phyloP scores from a whole-genome alignment of 1,284 basidiomycete genomes.

The Puccinia horiana region DNA sequence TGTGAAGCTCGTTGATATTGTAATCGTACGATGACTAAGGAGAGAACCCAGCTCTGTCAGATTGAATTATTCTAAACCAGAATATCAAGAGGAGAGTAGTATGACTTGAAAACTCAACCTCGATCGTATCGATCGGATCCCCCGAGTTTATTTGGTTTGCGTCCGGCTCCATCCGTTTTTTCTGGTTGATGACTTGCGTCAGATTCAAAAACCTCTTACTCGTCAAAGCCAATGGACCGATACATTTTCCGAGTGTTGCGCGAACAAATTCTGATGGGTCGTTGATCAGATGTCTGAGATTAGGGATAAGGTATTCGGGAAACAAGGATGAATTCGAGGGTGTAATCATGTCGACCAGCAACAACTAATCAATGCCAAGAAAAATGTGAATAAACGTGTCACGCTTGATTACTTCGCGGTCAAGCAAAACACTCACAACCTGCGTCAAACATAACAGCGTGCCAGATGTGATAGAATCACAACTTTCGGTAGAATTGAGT shows the following conservation, averaged over 20 bases:
- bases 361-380: constrained; percentile 64
- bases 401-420: background rate
- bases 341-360: constrained; percentile 81
- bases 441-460: constrained; percentile 80
- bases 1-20: constrained; percentile 79
- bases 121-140: constrained; percentile 72
- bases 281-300: constrained; percentile 75
- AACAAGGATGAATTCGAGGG: constrained; percentile 83
- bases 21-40: constrained; percentile 75
- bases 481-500: constrained; percentile 74
- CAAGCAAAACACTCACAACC: constrained; percentile 66
- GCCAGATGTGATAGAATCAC: constrained; percentile 70
- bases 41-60: background rate
- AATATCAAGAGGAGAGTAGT: constrained; percentile 15
- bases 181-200: constrained; percentile 81
- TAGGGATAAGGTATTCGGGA: constrained; percentile 92
- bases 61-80: background rate
- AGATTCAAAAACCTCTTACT: constrained; percentile 85
- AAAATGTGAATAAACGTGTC: background rate
- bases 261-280: constrained; percentile 87
- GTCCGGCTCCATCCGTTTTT: constrained; percentile 71
- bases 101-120: constrained; percentile 62
- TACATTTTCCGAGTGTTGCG: constrained; percentile 81
- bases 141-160: constrained; percentile 65
- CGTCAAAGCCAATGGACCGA: constrained; percentile 79